These are phyloP conservation scores for Lactarius pseudohatsudake DNA, from an alignment of 768 basidiomycete species.

Conservation along the genomic window DNA sequence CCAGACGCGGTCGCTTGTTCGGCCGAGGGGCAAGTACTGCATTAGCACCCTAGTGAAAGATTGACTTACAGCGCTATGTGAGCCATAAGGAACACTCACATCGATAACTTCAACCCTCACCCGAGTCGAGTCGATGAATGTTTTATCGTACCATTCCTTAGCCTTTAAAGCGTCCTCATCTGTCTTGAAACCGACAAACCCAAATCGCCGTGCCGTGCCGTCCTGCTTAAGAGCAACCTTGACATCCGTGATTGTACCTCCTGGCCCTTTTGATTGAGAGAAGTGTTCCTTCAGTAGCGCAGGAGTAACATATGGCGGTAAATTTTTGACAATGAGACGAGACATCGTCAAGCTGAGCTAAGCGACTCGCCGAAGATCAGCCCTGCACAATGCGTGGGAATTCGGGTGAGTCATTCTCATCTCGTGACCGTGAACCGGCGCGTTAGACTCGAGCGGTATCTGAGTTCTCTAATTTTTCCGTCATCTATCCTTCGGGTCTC, in stretches of 20 bases:
- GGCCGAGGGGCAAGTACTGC: conserved; percentile 67
- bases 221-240: conserved; percentile 75
- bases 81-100: conserved; percentile 46
- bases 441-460: not conserved
- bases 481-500: not conserved
- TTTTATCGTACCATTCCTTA: conserved; percentile 80
- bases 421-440: conserved; percentile 16
- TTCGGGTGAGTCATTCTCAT: conserved; percentile 7
- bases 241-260: conserved; percentile 79
- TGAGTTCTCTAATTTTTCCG: not conserved
- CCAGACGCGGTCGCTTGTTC: conserved; percentile 64
- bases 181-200: conserved; percentile 88
- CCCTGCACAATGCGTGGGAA: conserved; percentile 7
- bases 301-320: conserved; percentile 68
- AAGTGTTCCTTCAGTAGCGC: conserved; percentile 68
- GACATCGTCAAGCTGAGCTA: conserved; percentile 52
- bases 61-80: conserved; percentile 5
- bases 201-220: conserved; percentile 84
- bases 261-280: conserved; percentile 53
- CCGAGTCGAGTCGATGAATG: conserved; percentile 77
- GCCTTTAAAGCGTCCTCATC: conserved; percentile 72
- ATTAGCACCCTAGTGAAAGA: conserved; percentile 54
- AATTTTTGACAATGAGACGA: conserved; percentile 78
- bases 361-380: not conserved
- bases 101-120: conserved; percentile 76